Evolutionary conservation across 352 stramenopile species (phyloP), one percentile per base, ranked within the genome.

Genomic region (Phytophthora pisi): DNA sequence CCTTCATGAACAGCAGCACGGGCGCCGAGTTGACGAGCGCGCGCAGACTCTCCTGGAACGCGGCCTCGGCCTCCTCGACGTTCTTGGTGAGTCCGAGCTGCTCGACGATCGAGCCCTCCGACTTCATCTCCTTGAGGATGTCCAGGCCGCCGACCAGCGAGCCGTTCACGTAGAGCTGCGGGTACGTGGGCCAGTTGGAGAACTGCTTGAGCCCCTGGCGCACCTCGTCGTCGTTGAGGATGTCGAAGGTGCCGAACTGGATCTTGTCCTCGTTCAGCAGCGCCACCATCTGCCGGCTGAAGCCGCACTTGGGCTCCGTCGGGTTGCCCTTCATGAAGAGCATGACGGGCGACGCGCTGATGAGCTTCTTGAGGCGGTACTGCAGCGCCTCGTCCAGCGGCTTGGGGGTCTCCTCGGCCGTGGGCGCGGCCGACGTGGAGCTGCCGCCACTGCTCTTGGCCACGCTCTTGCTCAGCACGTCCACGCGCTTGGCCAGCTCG

Each of bases 281-380:
- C 61, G 89, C 90, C 0, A 99, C 91, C 31, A 98, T 93, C 71
- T 98, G 87, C 38, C 91, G 81, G 65, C 89, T 98, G 77, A 99
- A 99, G 46, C 97, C 97, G 72, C 98, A 99, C 71, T 93, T 91
- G 20, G 97, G 97, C 43, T 93, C 90, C 18, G 79, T 97, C 3
- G 97, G 97, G 10, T 94, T 96, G 56, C 98, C 98, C 79, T 99
- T 99, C 96, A 99, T 99, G 77, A 99, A 99, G 20, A 99, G 79
- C 96, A 99, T 98, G 51, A 99, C 93, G 2, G 89, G 80, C 30
- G 91, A 92, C 16, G 88, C 88, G 51, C 75, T 91, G 59, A 86
- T 89, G 56, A 96, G 79, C 68, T 94, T 94, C 64, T 93, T 86
- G 10, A 96, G 74, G 34, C 88, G 86, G 70, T 91, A 88, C 59